Conservation (phyloP, 192 early-diverging fungal species). For the Coemansia sp. region DNA sequence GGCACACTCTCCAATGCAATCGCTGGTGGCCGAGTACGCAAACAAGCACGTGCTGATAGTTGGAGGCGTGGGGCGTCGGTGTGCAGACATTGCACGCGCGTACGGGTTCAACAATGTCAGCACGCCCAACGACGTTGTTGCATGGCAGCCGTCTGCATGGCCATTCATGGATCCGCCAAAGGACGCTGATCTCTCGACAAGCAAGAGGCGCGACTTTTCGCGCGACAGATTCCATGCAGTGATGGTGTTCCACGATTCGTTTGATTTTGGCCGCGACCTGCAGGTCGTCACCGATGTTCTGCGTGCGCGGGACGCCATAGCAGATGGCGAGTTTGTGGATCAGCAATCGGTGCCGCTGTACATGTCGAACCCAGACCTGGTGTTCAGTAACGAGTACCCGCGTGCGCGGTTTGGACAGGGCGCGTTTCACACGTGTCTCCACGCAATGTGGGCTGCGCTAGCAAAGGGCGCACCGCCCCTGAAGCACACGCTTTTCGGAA, state of each 20-base stretch:
- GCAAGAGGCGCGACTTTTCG: conserved; percentile 26
- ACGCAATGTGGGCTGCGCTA: conserved; percentile 63
- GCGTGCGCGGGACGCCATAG: conserved; percentile 57
- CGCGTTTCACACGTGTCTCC: conserved; percentile 70
- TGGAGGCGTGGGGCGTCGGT: conserved; percentile 62
- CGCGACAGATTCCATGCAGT: conserved; percentile 63
- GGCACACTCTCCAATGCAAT: conserved; percentile 85
- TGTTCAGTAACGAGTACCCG: conserved; percentile 87
- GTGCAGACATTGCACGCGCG: conserved; percentile 62
- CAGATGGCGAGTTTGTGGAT: conserved; percentile 58
- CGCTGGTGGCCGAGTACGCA: conserved; percentile 61
- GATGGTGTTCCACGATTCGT: conserved; percentile 86
- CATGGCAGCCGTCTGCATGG: conserved; percentile 66
- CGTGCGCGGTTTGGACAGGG: conserved; percentile 80
- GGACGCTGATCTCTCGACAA: conserved; percentile 2
- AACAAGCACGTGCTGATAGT: conserved; percentile 71
- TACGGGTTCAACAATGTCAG: conserved; percentile 74
- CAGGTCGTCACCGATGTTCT: conserved; percentile 79
- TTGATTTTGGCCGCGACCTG: conserved; percentile 85
- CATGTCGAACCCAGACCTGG: conserved; percentile 69
- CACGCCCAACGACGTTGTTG: conserved; percentile 66
- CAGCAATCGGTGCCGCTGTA: conserved; percentile 71
- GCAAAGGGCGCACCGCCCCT: conserved; percentile 42
- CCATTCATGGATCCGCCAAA: conserved; percentile 56
- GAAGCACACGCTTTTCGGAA: conserved; percentile 74